Base-by-base conservation (phyloP, 345 rosid species). In the Ceriops decandra region DNA sequence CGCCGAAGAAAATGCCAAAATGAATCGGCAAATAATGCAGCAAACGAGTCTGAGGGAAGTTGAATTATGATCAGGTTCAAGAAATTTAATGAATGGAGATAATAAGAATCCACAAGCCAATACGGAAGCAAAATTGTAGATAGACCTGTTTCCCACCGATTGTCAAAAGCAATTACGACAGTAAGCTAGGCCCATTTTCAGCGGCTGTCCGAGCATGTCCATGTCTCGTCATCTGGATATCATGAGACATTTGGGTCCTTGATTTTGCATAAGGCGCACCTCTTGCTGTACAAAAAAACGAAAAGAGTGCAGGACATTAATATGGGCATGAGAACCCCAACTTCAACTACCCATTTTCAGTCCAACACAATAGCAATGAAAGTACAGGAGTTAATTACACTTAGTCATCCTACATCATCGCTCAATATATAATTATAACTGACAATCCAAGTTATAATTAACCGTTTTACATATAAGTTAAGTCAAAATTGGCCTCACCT, bases 241-340 rank as follows among this genome's bases (percentile, higher is more conserved):
- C 97, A 66, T 88, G 88, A 1, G 95, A 82, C 54, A 81, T 71
- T 0, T 88, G 80, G 27, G 99, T 95, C 79, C 98, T 85, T 66
- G 92, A 81, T 77, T 95, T 95, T n/a, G 98, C 99, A 75, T 92
- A 95, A 1, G 99, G 97, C 62, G 99, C 98, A 57, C 93, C 98
- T 87, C 98, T 87, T 46, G 85, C 99, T 95, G 91, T 59, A 68
- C 57, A 71, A 60, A 59, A 32, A 8, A 79, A 38, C 42, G 5
- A 7, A 46, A 24, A 10, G 6, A 42, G 49, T 15, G 49, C 49
- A 42, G 49, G 16, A 42, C 49, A 13, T 42, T 42, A 42, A 42
- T 42, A 13, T 42, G 5, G 49, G 49, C 3, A 42, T 42, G 49
- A 42, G 17, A 42, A 13, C 5, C 5, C 49, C 46, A 10, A 10